A percentile compares a stretch with the other conserved stretches of the same genome.
Conservation (phyloP, 1,284 basidiomycete species). For the Pterulicium gracile region DNA sequence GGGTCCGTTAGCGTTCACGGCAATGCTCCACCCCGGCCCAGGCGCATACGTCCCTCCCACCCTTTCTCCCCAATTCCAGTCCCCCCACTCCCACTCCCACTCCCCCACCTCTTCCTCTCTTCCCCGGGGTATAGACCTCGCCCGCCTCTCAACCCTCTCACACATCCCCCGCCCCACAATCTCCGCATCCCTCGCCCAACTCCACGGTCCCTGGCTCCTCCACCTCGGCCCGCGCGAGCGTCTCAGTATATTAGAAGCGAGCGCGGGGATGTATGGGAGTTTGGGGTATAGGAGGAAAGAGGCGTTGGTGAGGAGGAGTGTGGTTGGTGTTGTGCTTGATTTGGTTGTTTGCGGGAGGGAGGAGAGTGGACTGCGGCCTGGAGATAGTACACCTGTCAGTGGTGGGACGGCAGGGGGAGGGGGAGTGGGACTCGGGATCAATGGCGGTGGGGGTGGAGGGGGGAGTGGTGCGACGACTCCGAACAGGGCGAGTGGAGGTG, state of each 20-base stretch:
- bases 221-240: conserved; percentile 72
- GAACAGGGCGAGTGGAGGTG: conserved; percentile 23
- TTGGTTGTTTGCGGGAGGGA: conserved; percentile 72
- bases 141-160: conserved; percentile 55
- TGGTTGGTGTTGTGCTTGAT: conserved; percentile 70
- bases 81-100: conserved; percentile 27
- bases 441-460: conserved; percentile 14
- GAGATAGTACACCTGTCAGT: conserved; percentile 22
- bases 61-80: conserved; percentile 27
- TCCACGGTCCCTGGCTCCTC: conserved; percentile 79
- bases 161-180: conserved; percentile 63
- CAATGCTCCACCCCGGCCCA: conserved; percentile 56
- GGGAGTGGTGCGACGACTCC: conserved; percentile 16
- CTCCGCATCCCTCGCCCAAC: conserved; percentile 48
- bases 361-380: conserved; percentile 32
- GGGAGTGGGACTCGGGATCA: conserved; percentile 29
- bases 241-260: conserved; percentile 55
- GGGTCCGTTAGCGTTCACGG: conserved; percentile 70
- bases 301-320: conserved; percentile 74
- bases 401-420: conserved; percentile 25
- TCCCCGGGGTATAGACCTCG: conserved; percentile 19
- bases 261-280: conserved; percentile 66
- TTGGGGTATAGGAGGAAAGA: conserved; percentile 81
- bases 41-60: conserved; percentile 46
- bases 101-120: neutral